Base-by-base conservation (phyloP, 306 rosid genomes). In the Betula pendula region DNA sequence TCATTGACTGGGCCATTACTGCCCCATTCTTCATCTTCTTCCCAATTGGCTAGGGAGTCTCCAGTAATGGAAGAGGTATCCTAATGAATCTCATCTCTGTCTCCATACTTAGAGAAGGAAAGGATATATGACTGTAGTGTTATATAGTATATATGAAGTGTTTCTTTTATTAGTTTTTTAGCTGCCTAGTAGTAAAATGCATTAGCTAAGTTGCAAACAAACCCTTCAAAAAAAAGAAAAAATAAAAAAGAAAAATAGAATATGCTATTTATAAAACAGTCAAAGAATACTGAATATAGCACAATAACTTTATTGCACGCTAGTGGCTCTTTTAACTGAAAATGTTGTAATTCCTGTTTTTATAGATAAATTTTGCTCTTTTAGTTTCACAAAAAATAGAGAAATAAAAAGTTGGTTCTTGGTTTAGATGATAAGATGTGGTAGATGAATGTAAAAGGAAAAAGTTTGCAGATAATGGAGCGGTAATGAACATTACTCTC, bases 1-100 rank as follows among this genome's bases (percentile, higher is more conserved):
- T 85, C 92, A 12, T 88, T 94, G 87, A 82, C 91, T 33, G 96
- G 97, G 76, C 42, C 96, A 8, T 63, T 92, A 65, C 88, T 95
- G 78, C 93, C 97, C 74, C 81, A 80, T 66, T 92, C 97, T 78
- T 86, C 88, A 8, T 95, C 99, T 27, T 82, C 93, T 68, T 87
- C 99, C 70, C 99, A 90, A 73, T 73, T 95, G 83, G 88, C 83
- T 14, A 92, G 87, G 85, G 97, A 95, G 71, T 83, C 91, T 81
- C 96, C 92, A 1, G 56, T 88, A 81, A 83, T 88, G 84, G 99
- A 95, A 72, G 99, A 95, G 97, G 99, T 92, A 82, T 43, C 27
- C 58, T 76, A 75, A 68, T 79, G 56, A 69, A 56, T 35, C 11
- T 72, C 71, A 75, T 79, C 52, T 59, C 27, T 1, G n/a, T 67